Evolutionary conservation across 176 grass and related monocot genomes (phyloP).

Genomic region (bread wheat (Triticum aestivum)): DNA sequence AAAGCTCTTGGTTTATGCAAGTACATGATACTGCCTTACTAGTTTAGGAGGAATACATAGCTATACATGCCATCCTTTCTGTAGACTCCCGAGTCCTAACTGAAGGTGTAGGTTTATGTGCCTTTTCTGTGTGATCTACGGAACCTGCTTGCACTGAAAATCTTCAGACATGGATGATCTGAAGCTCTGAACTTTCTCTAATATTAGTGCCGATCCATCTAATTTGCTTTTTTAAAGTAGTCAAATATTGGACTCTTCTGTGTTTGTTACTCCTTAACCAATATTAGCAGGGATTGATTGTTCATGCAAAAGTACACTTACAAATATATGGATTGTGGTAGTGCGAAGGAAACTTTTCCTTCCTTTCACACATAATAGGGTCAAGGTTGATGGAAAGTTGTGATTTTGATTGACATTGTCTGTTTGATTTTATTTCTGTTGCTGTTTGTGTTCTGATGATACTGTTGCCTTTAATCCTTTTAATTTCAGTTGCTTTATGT

Average conservation of each 20-base stretch:
- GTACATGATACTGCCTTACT: background rate
- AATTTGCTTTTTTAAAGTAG: conserved; percentile 34
- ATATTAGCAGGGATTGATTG: conserved; percentile 18
- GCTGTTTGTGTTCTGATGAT: background rate
- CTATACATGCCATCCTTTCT: background rate
- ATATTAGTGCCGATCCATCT: conserved; percentile 8
- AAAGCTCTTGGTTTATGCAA: conserved; percentile 6
- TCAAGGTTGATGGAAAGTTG: background rate
- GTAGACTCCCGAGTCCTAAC: background rate
- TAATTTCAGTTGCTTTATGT: conserved; percentile 15
- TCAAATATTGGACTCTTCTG: conserved; percentile 12
- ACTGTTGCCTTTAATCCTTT: background rate
- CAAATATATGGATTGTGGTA: conserved; percentile 31
- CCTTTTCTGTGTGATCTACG: conserved; percentile 7
- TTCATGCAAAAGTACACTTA: conserved; percentile 27
- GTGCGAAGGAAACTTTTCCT: conserved; percentile 22
- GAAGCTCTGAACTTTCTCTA: conserved; percentile 8
- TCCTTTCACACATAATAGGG: conserved; percentile 1
- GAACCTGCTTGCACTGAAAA: background rate
- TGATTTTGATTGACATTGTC: conserved; percentile 18
- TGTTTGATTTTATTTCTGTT: background rate
- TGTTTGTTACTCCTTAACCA: conserved; percentile 14
- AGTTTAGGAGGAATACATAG: conserved; percentile 21
- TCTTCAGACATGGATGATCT: background rate
- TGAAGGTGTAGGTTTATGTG: conserved; percentile 1